phyloP scores from a whole-genome alignment of 1,284 basidiomycete genomes.

The Phellopilus nigrolimitatus region DNA sequence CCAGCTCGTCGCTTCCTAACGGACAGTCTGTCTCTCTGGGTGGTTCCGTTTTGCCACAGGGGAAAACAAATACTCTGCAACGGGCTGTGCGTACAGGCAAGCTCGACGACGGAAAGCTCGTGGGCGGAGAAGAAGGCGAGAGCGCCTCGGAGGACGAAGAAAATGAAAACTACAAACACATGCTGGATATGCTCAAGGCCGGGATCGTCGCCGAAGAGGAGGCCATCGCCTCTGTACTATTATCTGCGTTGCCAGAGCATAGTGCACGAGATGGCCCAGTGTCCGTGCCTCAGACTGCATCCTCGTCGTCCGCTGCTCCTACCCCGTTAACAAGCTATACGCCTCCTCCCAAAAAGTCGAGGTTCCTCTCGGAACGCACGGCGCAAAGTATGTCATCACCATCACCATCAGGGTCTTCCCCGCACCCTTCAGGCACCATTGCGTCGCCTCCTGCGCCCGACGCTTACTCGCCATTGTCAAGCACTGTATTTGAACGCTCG shows the following conservation, averaged over 20 bases:
- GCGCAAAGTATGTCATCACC: too few species aligned
- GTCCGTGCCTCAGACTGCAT: background rate
- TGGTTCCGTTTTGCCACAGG: conserved; percentile 45
- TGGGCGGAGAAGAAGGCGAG: conserved; percentile 50
- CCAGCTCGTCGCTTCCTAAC: conserved; percentile 41
- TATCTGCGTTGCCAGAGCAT: background rate
- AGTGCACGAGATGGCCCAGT: background rate
- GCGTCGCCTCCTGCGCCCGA: background rate
- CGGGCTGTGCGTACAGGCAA: conserved; percentile 57
- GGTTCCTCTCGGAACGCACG: conserved; percentile 10
- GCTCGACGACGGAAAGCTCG: conserved; percentile 49
- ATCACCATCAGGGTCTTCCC: too few species aligned
- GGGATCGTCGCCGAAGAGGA: conserved; percentile 52
- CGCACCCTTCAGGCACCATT: background rate
- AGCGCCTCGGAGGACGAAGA: conserved; percentile 53
- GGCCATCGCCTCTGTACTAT: conserved; percentile 1
- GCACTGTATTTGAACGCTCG: background rate
- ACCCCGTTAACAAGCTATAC: background rate
- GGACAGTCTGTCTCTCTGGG: conserved; percentile 38
- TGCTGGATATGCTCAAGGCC: conserved; percentile 51
- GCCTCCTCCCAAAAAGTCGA: conserved; percentile 18
- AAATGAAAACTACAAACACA: conserved; percentile 39
- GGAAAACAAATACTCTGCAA: conserved; percentile 48
- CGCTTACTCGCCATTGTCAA: background rate
- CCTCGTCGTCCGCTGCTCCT: background rate